Evolutionary conservation across 257 asterid genomes (phyloP), one percentile per base, ranked within the genome.

Genomic region (Nicotiana benthamiana): DNA sequence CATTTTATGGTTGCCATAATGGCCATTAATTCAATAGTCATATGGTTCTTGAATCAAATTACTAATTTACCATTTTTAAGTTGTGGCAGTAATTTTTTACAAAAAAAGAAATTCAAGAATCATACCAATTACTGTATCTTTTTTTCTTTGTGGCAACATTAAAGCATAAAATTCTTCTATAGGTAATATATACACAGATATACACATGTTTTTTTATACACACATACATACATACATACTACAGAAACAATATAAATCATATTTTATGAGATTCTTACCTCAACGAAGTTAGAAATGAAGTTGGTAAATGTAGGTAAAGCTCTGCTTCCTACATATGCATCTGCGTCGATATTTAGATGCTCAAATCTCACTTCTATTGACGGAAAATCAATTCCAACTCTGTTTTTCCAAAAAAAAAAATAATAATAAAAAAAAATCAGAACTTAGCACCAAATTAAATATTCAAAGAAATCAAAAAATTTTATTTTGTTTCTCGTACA

Each of bases 311-410:
- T 84, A 12, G 95, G 95, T 83, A 90, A 82, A 72, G 90, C 89
- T 82, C 92, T 91, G 81, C 86, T 83, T 62, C 89, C 93, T 26
- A 82, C 80, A 70, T 83, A 84, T 61, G 91, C 94, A 82, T 90
- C 86, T 36, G 93, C 95, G 24, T 89, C 94, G 28, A 92, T 61
- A 9, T 81, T 91, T 18, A 92, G 86, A 86, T 90, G 89, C 83
- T 92, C 95, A 61, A 80, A 92, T 75, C 94, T 86, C n/a, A 92
- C 94, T 92, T 92, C 97, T 57, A 92, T 87, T 11, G 93, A 83
- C 12, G 97, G 97, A 79, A 87, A 57, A 48, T 91, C 93, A 80
- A 91, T 91, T 9, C 93, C 94, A 40, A 91, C 97, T 64, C 97
- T 92, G 83, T 17, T 36, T 54, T 46, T 20, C 13, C 15, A 34